Evolutionary conservation across 345 rosid species (phyloP).

Genomic region (Isatis tinctoria): DNA sequence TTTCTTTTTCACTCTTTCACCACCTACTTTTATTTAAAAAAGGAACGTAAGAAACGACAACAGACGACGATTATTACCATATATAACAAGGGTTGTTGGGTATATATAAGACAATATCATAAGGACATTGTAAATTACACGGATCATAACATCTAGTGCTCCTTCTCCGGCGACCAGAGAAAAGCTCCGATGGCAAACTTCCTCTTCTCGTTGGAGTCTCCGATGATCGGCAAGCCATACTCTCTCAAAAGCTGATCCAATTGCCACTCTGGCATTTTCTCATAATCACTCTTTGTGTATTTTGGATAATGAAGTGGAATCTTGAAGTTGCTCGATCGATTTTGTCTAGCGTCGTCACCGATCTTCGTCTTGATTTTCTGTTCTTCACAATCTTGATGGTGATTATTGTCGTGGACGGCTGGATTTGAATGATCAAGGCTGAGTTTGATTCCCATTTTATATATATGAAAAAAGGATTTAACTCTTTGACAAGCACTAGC

Average conservation of each 20-base stretch:
- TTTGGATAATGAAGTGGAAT: slow-evolving; percentile 65
- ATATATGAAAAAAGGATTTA: not conserved
- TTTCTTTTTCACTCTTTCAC: not conserved
- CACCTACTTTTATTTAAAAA: not conserved
- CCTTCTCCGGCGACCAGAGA: slow-evolving; percentile 42
- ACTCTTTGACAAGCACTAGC: not conserved
- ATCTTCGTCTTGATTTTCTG: slow-evolving; percentile 3
- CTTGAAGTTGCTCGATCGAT: slow-evolving; percentile 28
- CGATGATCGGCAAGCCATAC: slow-evolving; percentile 46
- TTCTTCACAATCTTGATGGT: slow-evolving; percentile 15
- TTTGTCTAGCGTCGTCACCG: not conserved
- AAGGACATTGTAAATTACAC: not conserved
- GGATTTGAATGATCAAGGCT: slow-evolving; percentile 1
- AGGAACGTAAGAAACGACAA: not conserved
- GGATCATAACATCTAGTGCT: not conserved
- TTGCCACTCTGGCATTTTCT: slow-evolving; percentile 58
- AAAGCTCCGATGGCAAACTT: slow-evolving; percentile 65
- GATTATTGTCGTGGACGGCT: not conserved
- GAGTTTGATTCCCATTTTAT: slow-evolving; percentile 20
- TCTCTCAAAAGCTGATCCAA: slow-evolving; percentile 46
- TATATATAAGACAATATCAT: not conserved
- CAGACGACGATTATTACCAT: not conserved
- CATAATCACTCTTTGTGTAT: slow-evolving; percentile 48
- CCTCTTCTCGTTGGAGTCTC: slow-evolving; percentile 45
- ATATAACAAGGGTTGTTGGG: not conserved